Conservation (phyloP, 176 grass and related monocot genomes). For the Elymus sibiricus region DNA sequence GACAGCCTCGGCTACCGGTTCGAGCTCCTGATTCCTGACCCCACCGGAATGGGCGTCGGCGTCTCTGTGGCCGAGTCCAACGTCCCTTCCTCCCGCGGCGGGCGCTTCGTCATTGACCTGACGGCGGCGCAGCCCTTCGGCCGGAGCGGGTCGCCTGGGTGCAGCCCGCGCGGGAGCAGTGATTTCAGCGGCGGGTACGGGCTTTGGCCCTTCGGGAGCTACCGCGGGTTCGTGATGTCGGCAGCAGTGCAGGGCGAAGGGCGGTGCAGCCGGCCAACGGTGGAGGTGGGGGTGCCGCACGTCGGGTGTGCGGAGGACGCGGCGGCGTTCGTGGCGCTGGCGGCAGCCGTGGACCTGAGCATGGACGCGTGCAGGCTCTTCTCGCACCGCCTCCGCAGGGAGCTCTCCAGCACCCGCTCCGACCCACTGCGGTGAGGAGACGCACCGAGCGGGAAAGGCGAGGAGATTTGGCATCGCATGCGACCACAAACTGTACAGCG, state of each 20-base stretch:
- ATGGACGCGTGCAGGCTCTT: conserved; percentile 75
- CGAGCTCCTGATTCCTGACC: conserved; percentile 41
- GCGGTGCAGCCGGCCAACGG: conserved; percentile 26
- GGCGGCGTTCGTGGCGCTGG: conserved; percentile 62
- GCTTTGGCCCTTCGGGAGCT: conserved; percentile 56
- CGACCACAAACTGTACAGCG: conserved; percentile 15
- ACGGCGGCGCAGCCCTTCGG: conserved; percentile 43
- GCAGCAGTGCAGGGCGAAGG: conserved; percentile 53
- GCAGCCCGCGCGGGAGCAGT: conserved; percentile 54
- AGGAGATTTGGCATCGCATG: neutral
- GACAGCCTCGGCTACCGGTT: conserved; percentile 60
- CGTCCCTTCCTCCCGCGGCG: conserved; percentile 32
- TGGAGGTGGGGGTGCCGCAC: conserved; percentile 65
- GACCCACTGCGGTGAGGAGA: conserved; percentile 37
- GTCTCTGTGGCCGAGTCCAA: conserved; percentile 48
- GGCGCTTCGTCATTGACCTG: conserved; percentile 62
- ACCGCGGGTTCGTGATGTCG: conserved; percentile 78
- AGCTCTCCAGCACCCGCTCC: conserved; percentile 29
- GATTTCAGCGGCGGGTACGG: conserved; percentile 36
- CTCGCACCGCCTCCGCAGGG: conserved; percentile 50
- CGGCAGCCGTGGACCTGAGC: conserved; percentile 65
- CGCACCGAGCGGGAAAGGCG: neutral
- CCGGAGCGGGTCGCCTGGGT: conserved; percentile 30
- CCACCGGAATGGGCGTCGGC: conserved; percentile 21
- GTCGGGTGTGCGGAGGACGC: conserved; percentile 73